These are phyloP conservation scores for Fusarium phyllophilum DNA, from an alignment of 2,329 filamentous ascomycete species.

Conservation along the genomic window DNA sequence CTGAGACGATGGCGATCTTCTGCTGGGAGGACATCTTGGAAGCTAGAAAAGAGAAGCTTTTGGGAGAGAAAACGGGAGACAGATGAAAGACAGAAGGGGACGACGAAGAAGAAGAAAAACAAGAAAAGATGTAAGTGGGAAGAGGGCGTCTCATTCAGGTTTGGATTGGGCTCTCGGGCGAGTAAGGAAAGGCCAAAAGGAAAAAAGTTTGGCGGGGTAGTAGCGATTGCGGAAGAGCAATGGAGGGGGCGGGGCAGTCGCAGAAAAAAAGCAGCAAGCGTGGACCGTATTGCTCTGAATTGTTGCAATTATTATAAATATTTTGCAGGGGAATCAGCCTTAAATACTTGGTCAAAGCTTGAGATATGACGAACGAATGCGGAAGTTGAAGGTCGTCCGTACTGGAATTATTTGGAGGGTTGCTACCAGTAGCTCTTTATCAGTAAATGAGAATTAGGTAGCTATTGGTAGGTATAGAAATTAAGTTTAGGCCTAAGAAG, in stretches of 20 bases:
- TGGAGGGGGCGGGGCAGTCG: constrained; percentile 39
- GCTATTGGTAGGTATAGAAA: background rate
- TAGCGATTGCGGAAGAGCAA: constrained; percentile 32
- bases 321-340: constrained; percentile 34
- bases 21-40: constrained; percentile 56
- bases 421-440: background rate
- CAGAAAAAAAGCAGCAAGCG: constrained; percentile 24
- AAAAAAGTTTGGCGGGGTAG: constrained; percentile 47
- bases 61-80: background rate
- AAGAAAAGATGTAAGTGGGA: constrained; percentile 28
- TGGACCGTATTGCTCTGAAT: background rate
- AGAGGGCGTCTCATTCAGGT: constrained; percentile 26
- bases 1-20: constrained; percentile 89
- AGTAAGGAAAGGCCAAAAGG: constrained; percentile 29
- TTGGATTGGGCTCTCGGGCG: constrained; percentile 28
- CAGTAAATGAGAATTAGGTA: background rate
- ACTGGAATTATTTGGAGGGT: background rate
- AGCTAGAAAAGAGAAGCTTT: constrained; percentile 24
- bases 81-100: constrained; percentile 2
- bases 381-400: background rate
- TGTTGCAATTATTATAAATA: constrained; percentile 23
- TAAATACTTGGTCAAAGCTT: constrained; percentile 27
- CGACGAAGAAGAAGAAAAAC: constrained; percentile 1
- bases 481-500: constrained; percentile 4
- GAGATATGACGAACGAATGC: constrained; percentile 23